Conservation (phyloP, 1,139 yeast species). For the Scheffersomyces insectosa region DNA sequence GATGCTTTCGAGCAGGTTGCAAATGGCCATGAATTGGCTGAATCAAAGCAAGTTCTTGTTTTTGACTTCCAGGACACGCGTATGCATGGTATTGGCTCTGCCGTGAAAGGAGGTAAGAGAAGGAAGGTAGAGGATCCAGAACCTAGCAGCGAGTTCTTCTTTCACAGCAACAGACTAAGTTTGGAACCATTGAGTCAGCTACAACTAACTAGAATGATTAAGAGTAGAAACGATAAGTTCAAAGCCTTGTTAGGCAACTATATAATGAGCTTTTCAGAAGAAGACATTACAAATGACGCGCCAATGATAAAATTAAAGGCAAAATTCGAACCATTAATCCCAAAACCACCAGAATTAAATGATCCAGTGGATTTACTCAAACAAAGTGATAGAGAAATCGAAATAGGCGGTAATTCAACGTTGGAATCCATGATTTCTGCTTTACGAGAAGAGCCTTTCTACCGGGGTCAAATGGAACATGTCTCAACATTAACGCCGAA, state of each 20-base stretch:
- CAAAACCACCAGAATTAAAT: constrained; percentile 35
- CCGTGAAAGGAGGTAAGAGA: constrained; percentile 23
- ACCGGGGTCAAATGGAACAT: constrained; percentile 60
- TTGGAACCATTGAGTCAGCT: constrained; percentile 26
- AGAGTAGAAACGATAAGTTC: constrained; percentile 59
- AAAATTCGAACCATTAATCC: constrained; percentile 30
- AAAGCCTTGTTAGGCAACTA: constrained; percentile 40
- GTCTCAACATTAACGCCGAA: constrained; percentile 26
- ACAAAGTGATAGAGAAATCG: background rate
- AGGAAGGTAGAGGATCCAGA: constrained; percentile 11
- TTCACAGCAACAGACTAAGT: constrained; percentile 23
- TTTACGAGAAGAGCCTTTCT: constrained; percentile 48
- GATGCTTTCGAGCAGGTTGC: constrained; percentile 27
- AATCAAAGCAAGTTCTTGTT: constrained; percentile 54
- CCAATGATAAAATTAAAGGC: constrained; percentile 15
- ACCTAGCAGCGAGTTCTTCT: constrained; percentile 22
- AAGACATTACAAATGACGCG: constrained; percentile 14
- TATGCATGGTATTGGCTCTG: constrained; percentile 39
- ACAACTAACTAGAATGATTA: constrained; percentile 58
- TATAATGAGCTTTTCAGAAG: constrained; percentile 28
- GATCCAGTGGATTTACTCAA: constrained; percentile 41
- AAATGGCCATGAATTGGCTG: constrained; percentile 23
- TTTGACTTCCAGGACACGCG: constrained; percentile 79
- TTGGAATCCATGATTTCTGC: constrained; percentile 44
- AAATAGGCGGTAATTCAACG: constrained; percentile 17